Evolutionary conservation across 1,284 basidiomycete genomes (phyloP).

Genomic region (Schizophyllum commune): DNA sequence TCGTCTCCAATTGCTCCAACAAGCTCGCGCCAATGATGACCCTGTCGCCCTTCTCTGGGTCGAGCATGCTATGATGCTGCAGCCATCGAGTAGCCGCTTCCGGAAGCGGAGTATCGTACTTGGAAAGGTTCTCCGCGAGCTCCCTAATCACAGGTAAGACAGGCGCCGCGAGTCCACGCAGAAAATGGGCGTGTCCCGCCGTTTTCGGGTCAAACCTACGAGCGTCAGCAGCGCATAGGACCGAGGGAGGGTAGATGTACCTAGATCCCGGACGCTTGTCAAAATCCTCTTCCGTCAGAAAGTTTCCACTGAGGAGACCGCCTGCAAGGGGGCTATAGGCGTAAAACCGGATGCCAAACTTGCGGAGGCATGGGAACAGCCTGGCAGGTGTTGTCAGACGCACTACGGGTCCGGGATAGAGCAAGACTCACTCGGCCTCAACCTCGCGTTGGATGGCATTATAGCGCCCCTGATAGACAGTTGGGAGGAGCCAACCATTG

Average conservation of each 20-base stretch:
- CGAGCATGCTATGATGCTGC: conserved; percentile 7
- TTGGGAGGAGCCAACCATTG: conserved; percentile 8
- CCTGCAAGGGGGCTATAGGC: conserved; percentile 17
- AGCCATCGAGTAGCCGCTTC: conserved; percentile 9
- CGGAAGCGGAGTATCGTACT: conserved; percentile 5
- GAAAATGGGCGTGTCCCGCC: background rate
- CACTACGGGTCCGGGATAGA: conserved; percentile 41
- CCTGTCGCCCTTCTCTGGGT: conserved; percentile 6
- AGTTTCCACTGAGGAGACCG: conserved; percentile 38
- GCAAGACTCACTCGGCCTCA: conserved; percentile 1
- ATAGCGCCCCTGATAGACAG: conserved; percentile 9
- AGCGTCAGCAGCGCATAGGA: too few species aligned
- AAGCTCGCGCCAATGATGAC: conserved; percentile 7
- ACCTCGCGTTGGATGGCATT: conserved; percentile 7
- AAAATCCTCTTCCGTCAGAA: conserved; percentile 9
- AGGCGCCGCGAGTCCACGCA: background rate
- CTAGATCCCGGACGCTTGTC: background rate
- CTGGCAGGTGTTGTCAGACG: conserved; percentile 34
- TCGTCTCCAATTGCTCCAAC: conserved; percentile 3
- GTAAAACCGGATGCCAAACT: conserved; percentile 9
- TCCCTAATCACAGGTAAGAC: background rate
- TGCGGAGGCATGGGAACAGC: conserved; percentile 9
- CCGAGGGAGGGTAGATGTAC: too few species aligned
- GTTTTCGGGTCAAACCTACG: background rate
- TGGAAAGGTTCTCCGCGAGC: background rate